Percentiles rank a stretch among this genome's conserved stretches.
phyloP scores from a whole-genome alignment of 176 grass and related monocot species.

The Melocanna baccifera region DNA sequence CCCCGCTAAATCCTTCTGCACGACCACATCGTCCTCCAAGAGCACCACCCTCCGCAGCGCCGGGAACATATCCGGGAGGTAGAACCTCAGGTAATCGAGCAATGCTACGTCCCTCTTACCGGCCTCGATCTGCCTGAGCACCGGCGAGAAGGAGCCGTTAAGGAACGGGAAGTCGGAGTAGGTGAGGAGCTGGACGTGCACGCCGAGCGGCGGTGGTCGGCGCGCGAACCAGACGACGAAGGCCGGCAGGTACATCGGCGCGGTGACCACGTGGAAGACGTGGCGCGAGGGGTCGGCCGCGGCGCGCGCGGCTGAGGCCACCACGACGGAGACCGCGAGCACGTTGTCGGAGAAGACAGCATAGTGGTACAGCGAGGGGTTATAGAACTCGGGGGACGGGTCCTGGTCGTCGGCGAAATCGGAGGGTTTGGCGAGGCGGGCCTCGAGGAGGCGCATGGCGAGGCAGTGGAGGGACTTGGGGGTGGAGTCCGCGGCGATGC shows the following conservation, averaged over 20 bases:
- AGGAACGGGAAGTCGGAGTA: slow-evolving; percentile 69
- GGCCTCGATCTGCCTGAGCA: slow-evolving; percentile 68
- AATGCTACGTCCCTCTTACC: slow-evolving; percentile 63
- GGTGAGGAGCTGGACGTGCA: slow-evolving; percentile 73
- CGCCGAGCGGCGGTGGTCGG: slow-evolving; percentile 59
- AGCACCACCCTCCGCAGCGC: slow-evolving; percentile 61
- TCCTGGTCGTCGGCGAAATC: slow-evolving; percentile 45
- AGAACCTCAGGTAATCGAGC: slow-evolving; percentile 83
- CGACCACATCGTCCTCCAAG: slow-evolving; percentile 93
- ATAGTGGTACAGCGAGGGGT: slow-evolving; percentile 78
- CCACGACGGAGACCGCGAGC: slow-evolving; percentile 75
- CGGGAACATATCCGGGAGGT: slow-evolving; percentile 88
- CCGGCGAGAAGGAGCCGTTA: slow-evolving; percentile 73
- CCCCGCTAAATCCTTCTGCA: slow-evolving; percentile 71
- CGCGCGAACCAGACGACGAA: slow-evolving; percentile 71
- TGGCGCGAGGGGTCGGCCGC: slow-evolving; percentile 63
- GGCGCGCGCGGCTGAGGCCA: slow-evolving; percentile 66
- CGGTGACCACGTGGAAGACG: slow-evolving; percentile 93
- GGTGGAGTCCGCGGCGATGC: slow-evolving; percentile 80
- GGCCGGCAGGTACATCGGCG: slow-evolving; percentile 85
- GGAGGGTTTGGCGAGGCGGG: slow-evolving; percentile 57
- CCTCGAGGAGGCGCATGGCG: slow-evolving; percentile 93
- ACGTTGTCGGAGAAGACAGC: slow-evolving; percentile 88
- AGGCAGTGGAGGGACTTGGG: slow-evolving; percentile 97
- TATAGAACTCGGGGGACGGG: slow-evolving; percentile 32